Base-by-base conservation (phyloP, 441 rosid species). In the Theobroma grandiflorum region DNA sequence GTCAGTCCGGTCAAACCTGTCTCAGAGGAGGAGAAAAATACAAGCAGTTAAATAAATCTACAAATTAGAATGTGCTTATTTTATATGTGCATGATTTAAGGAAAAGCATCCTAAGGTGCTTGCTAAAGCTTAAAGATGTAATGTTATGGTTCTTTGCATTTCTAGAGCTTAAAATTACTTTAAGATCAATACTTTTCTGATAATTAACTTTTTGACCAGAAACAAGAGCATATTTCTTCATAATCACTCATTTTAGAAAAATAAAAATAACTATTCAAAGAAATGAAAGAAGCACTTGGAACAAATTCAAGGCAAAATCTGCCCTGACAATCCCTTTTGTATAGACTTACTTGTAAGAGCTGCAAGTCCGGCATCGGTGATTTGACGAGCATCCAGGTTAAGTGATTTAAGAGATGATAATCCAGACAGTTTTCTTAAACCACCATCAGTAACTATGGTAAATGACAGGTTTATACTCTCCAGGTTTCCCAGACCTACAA, bases 331-430 rank as follows among this genome's bases (percentile, higher is more conserved):
- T 40, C 16, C 16, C 10, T 8, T 58, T 18, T 31, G 18, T 43
- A 74, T 6, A 74, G 47, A 82, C 96, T 84, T 90, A 89, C 99
- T 91, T 16, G 98, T 90, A 69, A 96, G 92, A 37, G 92, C 92
- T 18, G 98, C 92, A 70, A 96, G 97, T 35, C 99, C 98, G 77
- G 88, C 78, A 84, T 95, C 99, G 31, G 99, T 92, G 78, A 96
- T 85, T 66, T 91, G 96, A 74, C 91, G 96, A 35, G 82, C 88
- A 89, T 96, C 99, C 69, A 96, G 86, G 65, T 95, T 96, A 78
- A 96, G 94, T 9, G 97, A 92, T 79, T 91, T 88, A 73, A 96
- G 96, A 87, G 96, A 87, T 31, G 90, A 80, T 82, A 96, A 80
- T 78, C 98, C 95, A 85, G 97, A 90, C 66, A 96, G 75, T 73